Percentiles rank a stretch among this genome's conserved stretches.
Conservation (phyloP, 805 yeast species). For the Cyberlindnera euphorbiiphila region DNA sequence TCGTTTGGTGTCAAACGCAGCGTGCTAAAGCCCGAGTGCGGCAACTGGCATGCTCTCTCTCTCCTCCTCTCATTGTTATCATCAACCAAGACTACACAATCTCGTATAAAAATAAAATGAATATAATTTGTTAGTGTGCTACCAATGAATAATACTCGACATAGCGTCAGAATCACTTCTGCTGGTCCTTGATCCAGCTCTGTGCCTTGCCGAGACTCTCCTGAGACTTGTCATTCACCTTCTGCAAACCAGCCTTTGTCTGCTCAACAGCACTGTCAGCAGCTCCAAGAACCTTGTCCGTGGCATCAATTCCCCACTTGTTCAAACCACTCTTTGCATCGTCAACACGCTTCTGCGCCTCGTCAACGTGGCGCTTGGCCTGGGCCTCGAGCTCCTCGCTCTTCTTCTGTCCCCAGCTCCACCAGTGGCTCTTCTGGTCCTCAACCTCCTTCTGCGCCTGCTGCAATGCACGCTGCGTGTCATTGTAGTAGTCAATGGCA, state of each 20-base stretch:
- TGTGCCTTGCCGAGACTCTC: constrained; percentile 22
- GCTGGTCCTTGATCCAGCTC: constrained; percentile 24
- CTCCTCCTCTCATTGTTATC: no score
- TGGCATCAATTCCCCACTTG: constrained; percentile 30
- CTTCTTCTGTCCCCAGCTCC: constrained; percentile 36
- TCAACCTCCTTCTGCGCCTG: constrained; percentile 35
- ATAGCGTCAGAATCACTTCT: constrained; percentile 7
- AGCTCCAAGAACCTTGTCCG: constrained; percentile 30
- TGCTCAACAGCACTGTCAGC: constrained; percentile 29
- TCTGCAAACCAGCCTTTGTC: constrained; percentile 26
- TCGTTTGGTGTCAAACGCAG: no score
- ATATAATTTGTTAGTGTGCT: no score
- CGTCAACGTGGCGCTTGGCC: constrained; percentile 31
- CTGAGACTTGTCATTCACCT: constrained; percentile 23
- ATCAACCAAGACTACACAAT: no score
- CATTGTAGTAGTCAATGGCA: constrained; percentile 29
- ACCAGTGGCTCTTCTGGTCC: constrained; percentile 34
- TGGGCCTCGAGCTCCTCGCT: constrained; percentile 32
- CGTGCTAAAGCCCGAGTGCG: no score
- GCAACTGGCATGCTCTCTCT: no score
- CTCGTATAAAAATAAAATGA: no score
- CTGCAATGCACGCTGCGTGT: constrained; percentile 29
- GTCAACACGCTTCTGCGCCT: constrained; percentile 21
- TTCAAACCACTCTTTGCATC: constrained; percentile 17
- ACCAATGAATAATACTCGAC: no score